Evolutionary conservation across 2,329 filamentous ascomycete genomes (phyloP).

Genomic region (Exophiala spinifera): DNA sequence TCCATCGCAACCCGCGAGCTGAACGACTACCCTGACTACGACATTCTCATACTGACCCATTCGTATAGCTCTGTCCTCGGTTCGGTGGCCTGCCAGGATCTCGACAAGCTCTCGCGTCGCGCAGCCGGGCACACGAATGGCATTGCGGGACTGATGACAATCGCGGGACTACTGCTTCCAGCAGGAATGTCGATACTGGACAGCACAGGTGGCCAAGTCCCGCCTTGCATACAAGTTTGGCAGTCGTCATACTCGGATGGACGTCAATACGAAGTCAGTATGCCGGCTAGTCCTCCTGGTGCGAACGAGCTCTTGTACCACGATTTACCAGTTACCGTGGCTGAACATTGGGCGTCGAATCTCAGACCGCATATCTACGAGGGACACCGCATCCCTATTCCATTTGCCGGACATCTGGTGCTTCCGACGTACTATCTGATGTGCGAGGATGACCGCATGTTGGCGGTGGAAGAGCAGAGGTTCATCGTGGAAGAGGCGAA

Average conservation of each 20-base stretch:
- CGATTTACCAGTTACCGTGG: constrained; percentile 5
- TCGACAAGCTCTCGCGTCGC: constrained; percentile 2
- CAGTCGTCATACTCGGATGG: constrained; percentile 3
- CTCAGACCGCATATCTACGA: constrained; percentile 7
- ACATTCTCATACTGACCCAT: constrained; percentile 6
- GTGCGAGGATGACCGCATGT: constrained; percentile 11
- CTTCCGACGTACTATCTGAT: constrained; percentile 15
- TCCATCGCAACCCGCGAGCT: not conserved
- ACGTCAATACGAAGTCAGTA: not conserved
- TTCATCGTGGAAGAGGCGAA: constrained; percentile 7
- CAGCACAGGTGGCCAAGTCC: not conserved
- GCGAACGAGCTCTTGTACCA: constrained; percentile 9
- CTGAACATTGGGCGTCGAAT: not conserved
- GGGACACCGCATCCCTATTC: not conserved
- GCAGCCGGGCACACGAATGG: constrained; percentile 24
- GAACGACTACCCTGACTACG: constrained; percentile 4
- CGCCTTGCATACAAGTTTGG: not conserved
- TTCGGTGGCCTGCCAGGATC: constrained; percentile 16
- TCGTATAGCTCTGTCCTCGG: constrained; percentile 16
- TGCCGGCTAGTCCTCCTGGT: not conserved
- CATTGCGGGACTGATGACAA: constrained; percentile 15
- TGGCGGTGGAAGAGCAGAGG: constrained; percentile 6
- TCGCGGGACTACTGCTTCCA: constrained; percentile 9
- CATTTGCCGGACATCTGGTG: constrained; percentile 4
- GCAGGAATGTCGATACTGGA: constrained; percentile 2